Evolutionary conservation across 345 rosid genomes (phyloP).

Genomic region (Firmiana major): DNA sequence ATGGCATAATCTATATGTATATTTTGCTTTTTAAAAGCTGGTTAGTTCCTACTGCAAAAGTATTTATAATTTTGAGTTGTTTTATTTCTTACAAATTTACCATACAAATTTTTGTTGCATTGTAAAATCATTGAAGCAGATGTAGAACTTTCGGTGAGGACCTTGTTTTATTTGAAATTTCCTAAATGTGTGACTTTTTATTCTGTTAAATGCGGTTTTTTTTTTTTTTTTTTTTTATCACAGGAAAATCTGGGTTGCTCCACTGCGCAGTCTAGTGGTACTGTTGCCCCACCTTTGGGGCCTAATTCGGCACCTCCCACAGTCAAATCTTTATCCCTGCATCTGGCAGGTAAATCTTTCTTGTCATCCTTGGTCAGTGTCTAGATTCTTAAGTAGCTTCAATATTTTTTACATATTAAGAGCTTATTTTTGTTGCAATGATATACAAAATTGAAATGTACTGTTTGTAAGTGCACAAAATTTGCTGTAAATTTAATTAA

Average conservation of each 20-base stretch:
- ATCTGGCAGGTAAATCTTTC: slow-evolving; percentile 40
- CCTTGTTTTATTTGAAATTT: neutral
- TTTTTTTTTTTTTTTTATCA: neutral
- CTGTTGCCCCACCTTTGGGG: slow-evolving; percentile 26
- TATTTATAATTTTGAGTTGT: neutral
- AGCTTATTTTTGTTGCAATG: neutral
- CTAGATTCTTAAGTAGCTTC: neutral
- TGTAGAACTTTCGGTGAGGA: neutral
- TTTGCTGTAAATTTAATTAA: neutral
- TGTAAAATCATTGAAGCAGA: neutral
- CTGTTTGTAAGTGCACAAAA: neutral
- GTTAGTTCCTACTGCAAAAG: neutral
- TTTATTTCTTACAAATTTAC: neutral
- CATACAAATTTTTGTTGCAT: neutral
- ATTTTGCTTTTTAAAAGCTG: neutral
- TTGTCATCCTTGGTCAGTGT: neutral
- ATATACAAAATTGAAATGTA: neutral
- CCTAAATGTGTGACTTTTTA: neutral
- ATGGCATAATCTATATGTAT: neutral
- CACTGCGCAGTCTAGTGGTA: slow-evolving; percentile 25
- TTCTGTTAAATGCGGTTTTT: neutral
- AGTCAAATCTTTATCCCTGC: slow-evolving; percentile 27
- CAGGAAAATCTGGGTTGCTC: slow-evolving; percentile 39
- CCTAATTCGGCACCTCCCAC: slow-evolving; percentile 19
- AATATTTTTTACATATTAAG: neutral